A percentile compares a stretch with the other conserved stretches of the same genome.
phyloP scores from a whole-genome alignment of 768 basidiomycete genomes.

The Thelephora ganbajun region DNA sequence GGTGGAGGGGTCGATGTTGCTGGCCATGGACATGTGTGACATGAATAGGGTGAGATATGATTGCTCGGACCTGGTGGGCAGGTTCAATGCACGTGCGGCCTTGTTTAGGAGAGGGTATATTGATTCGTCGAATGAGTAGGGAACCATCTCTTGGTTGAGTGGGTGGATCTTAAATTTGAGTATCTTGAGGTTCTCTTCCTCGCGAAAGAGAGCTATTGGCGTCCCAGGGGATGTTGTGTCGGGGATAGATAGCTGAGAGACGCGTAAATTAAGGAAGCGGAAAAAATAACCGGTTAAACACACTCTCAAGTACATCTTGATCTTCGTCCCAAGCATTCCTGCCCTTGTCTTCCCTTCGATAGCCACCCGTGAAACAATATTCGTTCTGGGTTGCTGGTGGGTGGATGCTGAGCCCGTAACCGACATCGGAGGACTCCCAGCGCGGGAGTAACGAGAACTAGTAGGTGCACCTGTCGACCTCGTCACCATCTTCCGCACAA shows the following conservation, averaged over 20 bases:
- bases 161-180: slow-evolving; percentile 65
- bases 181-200: slow-evolving; percentile 78
- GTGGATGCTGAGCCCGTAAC: slow-evolving; percentile 12
- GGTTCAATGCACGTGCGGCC: slow-evolving; percentile 54
- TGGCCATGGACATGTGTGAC: slow-evolving; percentile 20
- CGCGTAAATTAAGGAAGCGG: background rate
- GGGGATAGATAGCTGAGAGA: slow-evolving; percentile 49
- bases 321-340: slow-evolving; percentile 47
- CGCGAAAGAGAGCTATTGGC: slow-evolving; percentile 60
- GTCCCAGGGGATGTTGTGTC: slow-evolving; percentile 54
- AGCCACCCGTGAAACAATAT: slow-evolving; percentile 59
- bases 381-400: slow-evolving; percentile 29
- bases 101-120: slow-evolving; percentile 50
- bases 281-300: slow-evolving; percentile 4
- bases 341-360: slow-evolving; percentile 63
- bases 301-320: slow-evolving; percentile 72
- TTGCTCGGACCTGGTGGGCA: slow-evolving; percentile 45
- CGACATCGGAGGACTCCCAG: slow-evolving; percentile 18
- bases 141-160: slow-evolving; percentile 51
- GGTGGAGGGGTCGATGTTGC: slow-evolving; percentile 10
- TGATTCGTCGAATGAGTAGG: slow-evolving; percentile 61
- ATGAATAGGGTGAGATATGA: slow-evolving; percentile 48
- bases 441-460: slow-evolving; percentile 11
- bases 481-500: background rate
- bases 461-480: background rate